Evolutionary conservation across 2,329 filamentous ascomycete species (phyloP), one percentile per base, ranked within the genome.

Genomic region (Coniochaeta sp.): DNA sequence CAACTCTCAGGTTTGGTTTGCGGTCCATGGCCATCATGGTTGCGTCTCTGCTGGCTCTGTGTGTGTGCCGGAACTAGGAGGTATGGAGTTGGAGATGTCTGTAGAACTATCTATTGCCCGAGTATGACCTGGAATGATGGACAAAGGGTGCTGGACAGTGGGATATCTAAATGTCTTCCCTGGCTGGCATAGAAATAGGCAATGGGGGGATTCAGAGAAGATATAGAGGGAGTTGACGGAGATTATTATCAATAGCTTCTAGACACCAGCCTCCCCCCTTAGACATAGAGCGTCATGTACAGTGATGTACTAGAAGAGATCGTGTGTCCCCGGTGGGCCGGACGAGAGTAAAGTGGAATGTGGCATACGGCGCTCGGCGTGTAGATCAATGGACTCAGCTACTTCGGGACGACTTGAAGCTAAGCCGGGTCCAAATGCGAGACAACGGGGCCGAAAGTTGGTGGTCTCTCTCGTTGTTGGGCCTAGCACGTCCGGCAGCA

Each of bases 201-300:
- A 38, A 56, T 14, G 54, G 54, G 54, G 54, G 26, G 38, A 22
- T 24, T 34, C 30, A 56, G 7, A 38, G 8, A 38, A 56, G 54
- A 56, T 56, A 56, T 56, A 56, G 47, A 56, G 54, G 54, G 54
- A 56, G 30, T 38, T 5, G 7, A 32, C 54, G 54, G 54, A 56
- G 32, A 56, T 56, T 56, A n/a, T 38, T 36, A 36, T 56, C 54
- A 38, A 56, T 56, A 56, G 30, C 54, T 56, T 30, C 17, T 17
- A 56, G 54, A 56, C 30, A 38, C 54, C 54, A 56, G 54, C 54
- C 54, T 56, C 54, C 54, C 34, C 50, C 54, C 54, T 56, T 56
- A 56, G 54, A 56, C 54, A 56, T 26, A 52, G 47, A 52, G 22
- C 47, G 47, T 52, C 47, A 52, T 52, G 47, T 52, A 52, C 47